phyloP scores from a whole-genome alignment of 2,329 filamentous ascomycete genomes.

The Aspergillus glaucus region DNA sequence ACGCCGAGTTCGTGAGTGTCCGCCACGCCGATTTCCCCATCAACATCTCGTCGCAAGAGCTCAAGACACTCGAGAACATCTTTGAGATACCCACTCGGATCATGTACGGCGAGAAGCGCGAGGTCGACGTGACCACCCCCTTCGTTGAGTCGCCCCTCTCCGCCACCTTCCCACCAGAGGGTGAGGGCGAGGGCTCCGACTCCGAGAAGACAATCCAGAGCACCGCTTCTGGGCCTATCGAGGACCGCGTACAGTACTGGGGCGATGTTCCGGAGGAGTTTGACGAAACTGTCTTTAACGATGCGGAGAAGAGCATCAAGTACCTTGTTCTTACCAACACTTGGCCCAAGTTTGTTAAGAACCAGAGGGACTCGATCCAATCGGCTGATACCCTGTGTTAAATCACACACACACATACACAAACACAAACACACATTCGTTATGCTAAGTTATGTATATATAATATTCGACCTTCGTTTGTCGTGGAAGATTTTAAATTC shows the following conservation, averaged over 20 bases:
- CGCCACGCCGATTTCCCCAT: slow-evolving; percentile 60
- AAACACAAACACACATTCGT: too few relatives aligned
- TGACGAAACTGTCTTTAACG: slow-evolving; percentile 51
- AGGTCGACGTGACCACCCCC: slow-evolving; percentile 33
- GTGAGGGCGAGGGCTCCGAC: neutral
- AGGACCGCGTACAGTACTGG: slow-evolving; percentile 26
- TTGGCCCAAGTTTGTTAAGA: slow-evolving; percentile 46
- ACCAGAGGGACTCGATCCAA: slow-evolving; percentile 12
- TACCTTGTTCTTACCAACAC: slow-evolving; percentile 64
- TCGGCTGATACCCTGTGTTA: slow-evolving; percentile 8
- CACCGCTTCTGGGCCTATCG: slow-evolving; percentile 10
- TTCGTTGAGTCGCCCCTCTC: slow-evolving; percentile 21
- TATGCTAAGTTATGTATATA: too few relatives aligned
- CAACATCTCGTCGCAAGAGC: slow-evolving; percentile 56
- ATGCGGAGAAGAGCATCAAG: slow-evolving; percentile 55
- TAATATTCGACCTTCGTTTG: too few relatives aligned
- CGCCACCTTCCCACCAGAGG: slow-evolving; percentile 8
- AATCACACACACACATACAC: too few relatives aligned
- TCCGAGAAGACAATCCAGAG: slow-evolving; percentile 13
- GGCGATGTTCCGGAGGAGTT: slow-evolving; percentile 43
- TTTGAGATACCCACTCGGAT: slow-evolving; percentile 50
- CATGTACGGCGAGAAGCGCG: slow-evolving; percentile 38
- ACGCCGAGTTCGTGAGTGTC: slow-evolving; percentile 55
- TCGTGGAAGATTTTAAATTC: too few relatives aligned
- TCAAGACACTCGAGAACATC: slow-evolving; percentile 48